phyloP scores from a whole-genome alignment of 169 alveolate species.

The Cyclospora cayetanensis region DNA sequence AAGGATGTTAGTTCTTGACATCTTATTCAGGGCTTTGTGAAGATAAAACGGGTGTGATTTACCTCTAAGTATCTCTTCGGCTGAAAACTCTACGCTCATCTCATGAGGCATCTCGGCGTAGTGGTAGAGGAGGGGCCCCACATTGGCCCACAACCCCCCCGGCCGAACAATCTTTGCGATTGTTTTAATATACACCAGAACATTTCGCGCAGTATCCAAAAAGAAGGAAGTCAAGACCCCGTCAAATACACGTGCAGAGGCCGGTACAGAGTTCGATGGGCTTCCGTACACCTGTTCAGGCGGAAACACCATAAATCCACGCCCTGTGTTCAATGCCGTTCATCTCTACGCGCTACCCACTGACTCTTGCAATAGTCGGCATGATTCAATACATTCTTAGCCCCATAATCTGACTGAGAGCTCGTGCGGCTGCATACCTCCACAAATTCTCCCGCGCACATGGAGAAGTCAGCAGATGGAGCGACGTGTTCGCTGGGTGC shows the following conservation, averaged over 20 bases:
- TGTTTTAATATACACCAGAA: conserved; percentile 94
- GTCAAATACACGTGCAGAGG: conserved; percentile 77
- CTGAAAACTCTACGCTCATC: conserved; percentile 92
- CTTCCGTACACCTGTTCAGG: conserved; percentile 78
- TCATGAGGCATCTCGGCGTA: conserved; percentile 93
- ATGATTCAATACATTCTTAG: too few relatives aligned
- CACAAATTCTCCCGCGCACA: conserved; percentile 98
- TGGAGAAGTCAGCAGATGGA: conserved; percentile 90
- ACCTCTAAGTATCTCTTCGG: conserved; percentile 90
- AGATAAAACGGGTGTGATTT: too few relatives aligned
- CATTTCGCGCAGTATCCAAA: conserved; percentile 98
- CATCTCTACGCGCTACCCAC: too few relatives aligned
- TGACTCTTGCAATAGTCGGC: too few relatives aligned
- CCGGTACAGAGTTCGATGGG: conserved; percentile 78
- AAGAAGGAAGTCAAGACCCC: conserved; percentile 96
- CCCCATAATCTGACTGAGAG: too few relatives aligned
- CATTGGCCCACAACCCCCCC: conserved; percentile 97
- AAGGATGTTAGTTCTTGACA: too few relatives aligned
- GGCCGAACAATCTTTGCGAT: conserved; percentile 89
- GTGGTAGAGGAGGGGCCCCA: conserved; percentile 98
- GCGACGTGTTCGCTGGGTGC: conserved; percentile 84
- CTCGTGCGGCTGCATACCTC: too few relatives aligned
- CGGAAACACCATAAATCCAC: background rate
- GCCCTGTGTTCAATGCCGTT: too few relatives aligned
- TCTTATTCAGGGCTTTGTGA: too few relatives aligned